Base-by-base conservation (phyloP, 2,329 filamentous ascomycete species). In the Penicillium decumbens region DNA sequence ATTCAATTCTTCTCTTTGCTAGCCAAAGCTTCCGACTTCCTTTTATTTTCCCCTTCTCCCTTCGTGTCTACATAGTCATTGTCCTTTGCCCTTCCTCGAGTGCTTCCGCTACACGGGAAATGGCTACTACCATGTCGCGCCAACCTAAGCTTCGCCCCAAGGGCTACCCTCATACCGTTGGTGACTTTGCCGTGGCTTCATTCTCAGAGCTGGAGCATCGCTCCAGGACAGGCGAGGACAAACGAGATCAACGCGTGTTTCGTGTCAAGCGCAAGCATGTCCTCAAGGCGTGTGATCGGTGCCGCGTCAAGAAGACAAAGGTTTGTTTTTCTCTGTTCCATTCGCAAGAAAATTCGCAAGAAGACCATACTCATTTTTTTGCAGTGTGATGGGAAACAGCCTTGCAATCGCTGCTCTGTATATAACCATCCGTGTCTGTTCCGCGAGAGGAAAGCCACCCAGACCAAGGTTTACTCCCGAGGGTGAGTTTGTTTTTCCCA, bases 251-350 rank as follows among this genome's bases (percentile, higher is more conserved):
- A 40, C 71, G 69, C 18, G 61, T 72, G 24, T 72, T 72, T 53
- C 67, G 71, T 10, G 70, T 72, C 30, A 74, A 73, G 55, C 65
- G 71, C 37, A 74, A 74, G 53, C 71, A 74, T 63, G 71, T 74
- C 27, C 55, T 73, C 13, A 74, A 73, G 48, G 71, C 71, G 5
- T 74, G 71, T 51, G 71, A 74, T 62, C 70, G 71, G n/a, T 74
- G 71, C 56, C 68, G 71, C 47, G 69, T 74, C 39, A 74, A 74
- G 54, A 74, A 74, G 57, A 73, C 71, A 49, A 74, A 74, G 65
- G 71, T 73, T 51, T 50, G 58, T 63, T 51, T 24, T 40, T 12
- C n/a, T 20, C 12, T 13, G 23, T 27, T 25, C 20, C 27, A 28
- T 28, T 27, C 27, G 5, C 6, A 25, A 12, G 12, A 40, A 9